These are phyloP conservation scores for Globisporangium heterothallicum DNA, from an alignment of 352 stramenopile genomes.

Conservation along the genomic window DNA sequence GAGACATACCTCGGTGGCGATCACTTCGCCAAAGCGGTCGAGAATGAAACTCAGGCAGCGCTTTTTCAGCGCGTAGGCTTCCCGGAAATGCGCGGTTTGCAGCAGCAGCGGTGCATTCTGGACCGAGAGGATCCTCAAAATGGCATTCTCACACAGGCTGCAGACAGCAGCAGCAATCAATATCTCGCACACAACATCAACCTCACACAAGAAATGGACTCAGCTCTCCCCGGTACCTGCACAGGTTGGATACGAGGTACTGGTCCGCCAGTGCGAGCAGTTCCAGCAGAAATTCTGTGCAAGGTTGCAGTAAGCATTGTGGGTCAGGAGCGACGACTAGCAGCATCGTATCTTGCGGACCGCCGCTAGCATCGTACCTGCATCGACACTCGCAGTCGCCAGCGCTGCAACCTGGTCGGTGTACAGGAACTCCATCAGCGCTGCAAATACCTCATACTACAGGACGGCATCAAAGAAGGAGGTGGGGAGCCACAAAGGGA, in stretches of 20 bases:
- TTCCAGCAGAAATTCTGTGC: constrained; percentile 73
- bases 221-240: too few relatives aligned
- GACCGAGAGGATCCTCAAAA: constrained; percentile 62
- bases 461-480: too few relatives aligned
- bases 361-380: constrained; percentile 41
- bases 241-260: constrained; percentile 67
- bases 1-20: constrained; percentile 49
- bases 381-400: constrained; percentile 22
- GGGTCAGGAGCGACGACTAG: neutral
- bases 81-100: constrained; percentile 65
- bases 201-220: neutral
- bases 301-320: neutral
- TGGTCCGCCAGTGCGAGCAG: constrained; percentile 81
- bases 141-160: constrained; percentile 68
- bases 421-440: constrained; percentile 88
- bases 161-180: neutral
- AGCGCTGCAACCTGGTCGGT: constrained; percentile 70
- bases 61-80: constrained; percentile 68
- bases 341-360: too few relatives aligned
- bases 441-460: constrained; percentile 73
- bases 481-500: constrained; percentile 8
- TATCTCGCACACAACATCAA: neutral
- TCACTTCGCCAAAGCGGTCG: constrained; percentile 74
- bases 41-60: constrained; percentile 81
- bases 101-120: constrained; percentile 77